phyloP scores from a whole-genome alignment of 2,329 filamentous ascomycete genomes.

The Ambrosiella cleistominuta region DNA sequence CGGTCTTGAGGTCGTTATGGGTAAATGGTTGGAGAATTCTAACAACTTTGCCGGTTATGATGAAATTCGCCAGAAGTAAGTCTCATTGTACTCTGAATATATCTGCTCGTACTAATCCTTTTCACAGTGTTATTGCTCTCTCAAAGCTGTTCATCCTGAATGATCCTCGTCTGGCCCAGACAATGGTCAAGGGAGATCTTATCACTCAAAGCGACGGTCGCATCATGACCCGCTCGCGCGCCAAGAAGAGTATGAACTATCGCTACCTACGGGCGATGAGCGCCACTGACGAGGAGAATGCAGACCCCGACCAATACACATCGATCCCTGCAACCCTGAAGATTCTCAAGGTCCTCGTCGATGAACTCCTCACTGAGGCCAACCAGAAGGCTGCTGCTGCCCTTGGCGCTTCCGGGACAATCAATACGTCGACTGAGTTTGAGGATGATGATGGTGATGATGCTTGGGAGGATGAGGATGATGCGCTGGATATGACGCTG shows the following conservation, averaged over 20 bases:
- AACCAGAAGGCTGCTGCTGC: constrained; percentile 43
- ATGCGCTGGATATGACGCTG: constrained; percentile 54
- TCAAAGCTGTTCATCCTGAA: constrained; percentile 81
- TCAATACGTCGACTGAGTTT: constrained; percentile 36
- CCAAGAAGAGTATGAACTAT: constrained; percentile 51
- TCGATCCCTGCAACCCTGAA: constrained; percentile 77
- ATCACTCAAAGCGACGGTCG: constrained; percentile 61
- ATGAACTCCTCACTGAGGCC: constrained; percentile 71
- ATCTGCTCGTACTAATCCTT: constrained; percentile 18
- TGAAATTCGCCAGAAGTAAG: constrained; percentile 88
- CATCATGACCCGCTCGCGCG: constrained; percentile 87
- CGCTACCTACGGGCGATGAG: constrained; percentile 9
- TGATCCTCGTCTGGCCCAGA: constrained; percentile 60
- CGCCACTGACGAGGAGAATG: constrained; percentile 13
- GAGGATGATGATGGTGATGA: constrained; percentile 43
- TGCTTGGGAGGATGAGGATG: constrained; percentile 78
- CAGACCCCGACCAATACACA: constrained; percentile 78
- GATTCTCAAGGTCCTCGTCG: constrained; percentile 87
- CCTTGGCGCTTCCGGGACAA: constrained; percentile 45
- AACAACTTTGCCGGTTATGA: constrained; percentile 96
- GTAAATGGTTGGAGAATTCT: constrained; percentile 95
- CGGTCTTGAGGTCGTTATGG: constrained; percentile 74
- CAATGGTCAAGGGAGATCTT: constrained; percentile 79
- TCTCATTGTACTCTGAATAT: constrained; percentile 13
- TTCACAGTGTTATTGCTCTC: constrained; percentile 63